Evolutionary conservation across 148 eudicot species (phyloP), one percentile per base, ranked within the genome.

Genomic region (Amaranthus palmeri): DNA sequence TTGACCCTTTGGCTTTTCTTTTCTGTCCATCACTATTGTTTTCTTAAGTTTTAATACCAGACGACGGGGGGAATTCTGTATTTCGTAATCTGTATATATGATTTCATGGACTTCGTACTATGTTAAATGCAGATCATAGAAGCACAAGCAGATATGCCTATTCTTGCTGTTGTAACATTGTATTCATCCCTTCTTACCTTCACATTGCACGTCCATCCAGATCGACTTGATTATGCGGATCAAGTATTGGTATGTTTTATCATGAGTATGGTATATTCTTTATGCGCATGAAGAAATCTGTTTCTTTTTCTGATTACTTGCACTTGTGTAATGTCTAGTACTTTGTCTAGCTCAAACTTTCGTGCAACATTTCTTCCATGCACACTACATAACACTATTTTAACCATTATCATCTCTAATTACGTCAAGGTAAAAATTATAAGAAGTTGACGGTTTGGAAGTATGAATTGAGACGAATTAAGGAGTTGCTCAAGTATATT

Each of bases 141-240:
- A 85, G 97, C 99, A 62, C 97, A 95, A 67, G 84, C 81, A n/a
- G 96, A 91, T 78, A 91, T 95, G 93, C 89, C 97, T 48, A 84
- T 88, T 73, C 78, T 70, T 70, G 99, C 97, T 73, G 93, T 84
- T 79, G 93, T 90, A 70, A 87, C 99, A 71, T 79, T 95, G 73
- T 90, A 95, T 77, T 87, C 96, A 48, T 95, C 99, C 70, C 97
- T 95, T 18, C 89, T 91, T 72, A 95, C 91, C 72, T 95, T 95
- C 80, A 88, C 97, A 51, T 83, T 95, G 71, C 93, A 95, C 67
- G 97, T 95, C 52, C 97, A 95, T 67, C 92, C 97, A 42, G 97
- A 95, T 41, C 88, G 99, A 64, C 96, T 95, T 78, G 99, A 95
- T 87, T 95, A 91, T 71, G 96, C 95, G 47, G 96, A 95, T 85